Conservation (phyloP, 2,329 filamentous ascomycete species). For the Fusarium sp. region DNA sequence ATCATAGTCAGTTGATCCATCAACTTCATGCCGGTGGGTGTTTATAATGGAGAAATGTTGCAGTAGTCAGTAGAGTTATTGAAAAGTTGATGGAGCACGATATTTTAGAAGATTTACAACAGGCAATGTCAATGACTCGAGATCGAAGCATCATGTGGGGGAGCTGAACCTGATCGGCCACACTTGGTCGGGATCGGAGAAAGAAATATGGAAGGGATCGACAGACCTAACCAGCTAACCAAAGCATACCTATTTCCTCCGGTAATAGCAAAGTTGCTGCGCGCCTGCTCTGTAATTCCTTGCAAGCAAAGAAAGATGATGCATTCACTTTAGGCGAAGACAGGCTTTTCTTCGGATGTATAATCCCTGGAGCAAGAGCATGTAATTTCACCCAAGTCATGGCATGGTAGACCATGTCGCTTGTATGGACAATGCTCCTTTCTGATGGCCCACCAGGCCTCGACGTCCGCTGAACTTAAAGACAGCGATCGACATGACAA, state of each 20-base stretch:
- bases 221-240: neutral
- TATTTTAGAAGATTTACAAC: neutral
- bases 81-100: neutral
- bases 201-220: conserved; percentile 11
- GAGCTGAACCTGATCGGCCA: conserved; percentile 18
- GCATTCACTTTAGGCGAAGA: neutral
- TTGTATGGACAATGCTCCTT: neutral
- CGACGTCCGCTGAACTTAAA: conserved; percentile 4
- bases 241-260: neutral
- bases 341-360: conserved; percentile 1
- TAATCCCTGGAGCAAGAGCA: neutral
- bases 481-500: conserved; percentile 14
- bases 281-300: neutral
- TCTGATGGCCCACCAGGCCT: neutral
- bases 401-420: neutral
- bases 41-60: neutral
- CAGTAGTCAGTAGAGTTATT: neutral
- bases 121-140: conserved; percentile 16
- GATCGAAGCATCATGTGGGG: conserved; percentile 4
- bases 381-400: neutral
- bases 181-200: neutral
- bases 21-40: neutral
- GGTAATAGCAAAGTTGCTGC: neutral
- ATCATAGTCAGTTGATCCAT: neutral
- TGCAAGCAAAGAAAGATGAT: neutral